phyloP scores from a whole-genome alignment of 768 basidiomycete genomes.

The Naganishia antarctica region DNA sequence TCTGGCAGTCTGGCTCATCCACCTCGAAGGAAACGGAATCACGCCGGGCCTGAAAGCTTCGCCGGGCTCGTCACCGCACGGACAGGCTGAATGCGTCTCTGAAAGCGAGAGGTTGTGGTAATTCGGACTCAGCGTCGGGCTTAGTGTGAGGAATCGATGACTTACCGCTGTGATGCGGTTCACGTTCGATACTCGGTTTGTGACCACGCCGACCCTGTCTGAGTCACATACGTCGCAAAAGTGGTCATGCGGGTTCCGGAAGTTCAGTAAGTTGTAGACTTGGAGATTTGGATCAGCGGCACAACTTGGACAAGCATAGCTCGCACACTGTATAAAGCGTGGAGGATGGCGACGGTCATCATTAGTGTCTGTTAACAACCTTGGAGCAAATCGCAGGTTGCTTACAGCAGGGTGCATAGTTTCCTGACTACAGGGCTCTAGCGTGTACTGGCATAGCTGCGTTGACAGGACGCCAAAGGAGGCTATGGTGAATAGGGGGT shows the following conservation, averaged over 20 bases:
- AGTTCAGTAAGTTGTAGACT: slow-evolving; percentile 7
- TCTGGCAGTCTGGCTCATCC: too few species aligned
- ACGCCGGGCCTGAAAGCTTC: neutral
- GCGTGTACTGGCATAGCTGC: slow-evolving; percentile 9
- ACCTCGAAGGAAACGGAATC: too few species aligned
- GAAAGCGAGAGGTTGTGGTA: too few species aligned
- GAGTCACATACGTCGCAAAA: neutral
- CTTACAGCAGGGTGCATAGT: slow-evolving; percentile 10
- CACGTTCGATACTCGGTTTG: too few species aligned
- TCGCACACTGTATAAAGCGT: neutral
- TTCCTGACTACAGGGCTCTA: neutral
- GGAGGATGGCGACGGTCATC: too few species aligned
- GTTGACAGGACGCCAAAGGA: too few species aligned
- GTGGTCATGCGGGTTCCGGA: neutral
- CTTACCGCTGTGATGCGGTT: neutral
- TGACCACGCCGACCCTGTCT: neutral
- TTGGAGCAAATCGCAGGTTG: too few species aligned
- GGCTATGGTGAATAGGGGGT: neutral
- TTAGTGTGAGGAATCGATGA: too few species aligned
- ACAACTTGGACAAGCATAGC: slow-evolving; percentile 9
- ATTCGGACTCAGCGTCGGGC: too few species aligned
- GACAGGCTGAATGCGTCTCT: too few species aligned
- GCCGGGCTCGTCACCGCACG: neutral
- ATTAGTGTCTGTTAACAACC: too few species aligned
- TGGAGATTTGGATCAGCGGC: neutral